Base-by-base conservation (phyloP, 345 rosid species). In the Eucalyptus curtisii region DNA sequence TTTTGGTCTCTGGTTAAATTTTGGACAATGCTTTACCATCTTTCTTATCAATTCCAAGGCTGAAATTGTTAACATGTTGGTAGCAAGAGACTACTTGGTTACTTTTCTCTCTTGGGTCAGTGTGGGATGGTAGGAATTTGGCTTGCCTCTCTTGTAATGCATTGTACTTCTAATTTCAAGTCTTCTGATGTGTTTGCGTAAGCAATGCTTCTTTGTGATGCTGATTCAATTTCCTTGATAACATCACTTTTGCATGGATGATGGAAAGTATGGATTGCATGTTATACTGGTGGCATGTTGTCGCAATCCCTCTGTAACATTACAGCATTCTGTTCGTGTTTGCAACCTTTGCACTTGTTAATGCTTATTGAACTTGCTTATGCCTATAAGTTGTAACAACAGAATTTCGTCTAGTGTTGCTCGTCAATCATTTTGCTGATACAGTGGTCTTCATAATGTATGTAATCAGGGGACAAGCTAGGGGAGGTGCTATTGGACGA, bases 401-500 rank as follows among this genome's bases (percentile, higher is more conserved):
- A 40, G 59, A 84, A 49, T 48, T 48, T n/a, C 7, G 7, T 52
- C 30, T 50, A 53, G 44, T 14, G 64, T 50, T 22, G 31, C 59
- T 33, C 1, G 2, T 86, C 42, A 33, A 30, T 86, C n/a, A 19
- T 49, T 30, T 49, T 86, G 45, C 37, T 52, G 7, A 88, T 76
- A 12, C 42, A 22, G 40, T 89, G 55, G 44, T 80, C 86, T 45
- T 91, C 52, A 44, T 52, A n/a, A 52, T 86, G 59, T 86, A 13
- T 47, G 53, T 57, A 61, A 89, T 64, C 92, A 94, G 96, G 86
- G 93, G 94, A 86, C 94, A 88, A 87, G 95, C 95, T 59, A 95
- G 97, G 92, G 97, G 95, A 87, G 93, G 95, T 86, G 93, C 94
- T 47, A 86, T 92, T 61, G 91, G 94, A 84, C 90, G 93, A 37